Base-by-base conservation (phyloP, 2,329 filamentous ascomycete species). In the Diaporthe sp. region DNA sequence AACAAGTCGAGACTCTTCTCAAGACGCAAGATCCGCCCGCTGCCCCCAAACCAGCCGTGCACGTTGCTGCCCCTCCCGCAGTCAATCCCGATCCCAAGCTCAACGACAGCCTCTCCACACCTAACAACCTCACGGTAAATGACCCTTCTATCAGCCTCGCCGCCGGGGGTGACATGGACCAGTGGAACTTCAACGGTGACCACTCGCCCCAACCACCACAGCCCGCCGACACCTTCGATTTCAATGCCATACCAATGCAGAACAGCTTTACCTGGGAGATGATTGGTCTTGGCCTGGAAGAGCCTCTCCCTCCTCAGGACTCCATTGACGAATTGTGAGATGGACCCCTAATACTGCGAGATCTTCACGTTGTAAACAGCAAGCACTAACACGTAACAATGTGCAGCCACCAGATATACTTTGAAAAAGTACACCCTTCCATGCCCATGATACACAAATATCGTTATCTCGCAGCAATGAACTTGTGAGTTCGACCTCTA, bases 1-100 rank as follows among this genome's bases (percentile, higher is more conserved):
- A 96, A 82, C 96, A 98, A 88, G 96, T 98, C 72, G 96, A 98
- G 86, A 97, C 94, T 2, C 86, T 98, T 72, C 86, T 98, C 75
- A 97, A 96, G 85, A 94, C 91, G 8, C 93, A 97, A 81, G 93
- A 94, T 71, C 83, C 88, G 22, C 61, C 74, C n/a, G 68, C 74
- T 35, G 39, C 72, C 19, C 56, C 68, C 25, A 71, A 72, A 72
- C 35, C 69, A 39, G 74, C 13, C n/a, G 68, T 22, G 32, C 73
- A 56, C 12, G 56, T 69, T 59, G 76, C 80, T n/a, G 72, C 80
- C 30, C 79, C 83, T 70, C 81, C 83, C 44, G 59, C 68, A n/a
- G 22, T 58, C 42, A 55, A 58, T 10, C 15, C 47, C 50, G 73
- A 72, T 65, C 77, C 78, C 75, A 79, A 76, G 79, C 81, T 76